A percentile compares a stretch with the other conserved stretches of the same genome.
Conservation (phyloP, 1,284 basidiomycete species). For the Ustilago loliicola region DNA sequence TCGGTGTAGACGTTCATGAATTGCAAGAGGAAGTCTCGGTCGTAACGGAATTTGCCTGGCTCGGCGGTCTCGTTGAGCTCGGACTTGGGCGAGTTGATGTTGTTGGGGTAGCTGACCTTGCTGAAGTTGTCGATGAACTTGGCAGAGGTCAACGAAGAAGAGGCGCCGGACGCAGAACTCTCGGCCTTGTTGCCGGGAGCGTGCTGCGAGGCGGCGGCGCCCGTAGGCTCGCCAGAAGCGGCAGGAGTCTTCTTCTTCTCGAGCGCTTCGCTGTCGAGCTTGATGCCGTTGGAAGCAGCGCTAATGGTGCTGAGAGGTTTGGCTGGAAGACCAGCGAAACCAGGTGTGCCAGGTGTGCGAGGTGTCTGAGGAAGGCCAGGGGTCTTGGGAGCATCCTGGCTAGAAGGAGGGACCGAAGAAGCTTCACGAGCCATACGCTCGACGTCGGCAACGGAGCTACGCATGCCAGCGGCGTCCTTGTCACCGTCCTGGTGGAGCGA, state of each 20-base stretch:
- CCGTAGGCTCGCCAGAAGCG: constrained; percentile 19
- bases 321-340: constrained; percentile 66
- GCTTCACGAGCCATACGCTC: constrained; percentile 66
- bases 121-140: constrained; percentile 82
- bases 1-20: constrained; percentile 96
- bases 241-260: constrained; percentile 58
- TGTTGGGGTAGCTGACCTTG: constrained; percentile 84
- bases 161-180: constrained; percentile 54
- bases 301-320: constrained; percentile 60
- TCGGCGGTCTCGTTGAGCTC: constrained; percentile 85
- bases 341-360: constrained; percentile 64
- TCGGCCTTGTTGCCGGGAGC: constrained; percentile 38
- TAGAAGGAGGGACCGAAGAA: constrained; percentile 64
- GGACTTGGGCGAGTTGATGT: constrained; percentile 83
- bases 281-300: constrained; percentile 55
- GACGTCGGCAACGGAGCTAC: constrained; percentile 61
- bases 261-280: constrained; percentile 62
- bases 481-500: constrained; percentile 40
- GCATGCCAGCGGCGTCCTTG: constrained; percentile 46
- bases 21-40: constrained; percentile 96
- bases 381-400: constrained; percentile 57
- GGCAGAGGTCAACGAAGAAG: constrained; percentile 58
- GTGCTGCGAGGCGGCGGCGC: constrained; percentile 36
- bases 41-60: constrained; percentile 95
- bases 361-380: constrained; percentile 58